Evolutionary conservation across 2,329 filamentous ascomycete genomes (phyloP).

Genomic region (Metarhizium sp.): DNA sequence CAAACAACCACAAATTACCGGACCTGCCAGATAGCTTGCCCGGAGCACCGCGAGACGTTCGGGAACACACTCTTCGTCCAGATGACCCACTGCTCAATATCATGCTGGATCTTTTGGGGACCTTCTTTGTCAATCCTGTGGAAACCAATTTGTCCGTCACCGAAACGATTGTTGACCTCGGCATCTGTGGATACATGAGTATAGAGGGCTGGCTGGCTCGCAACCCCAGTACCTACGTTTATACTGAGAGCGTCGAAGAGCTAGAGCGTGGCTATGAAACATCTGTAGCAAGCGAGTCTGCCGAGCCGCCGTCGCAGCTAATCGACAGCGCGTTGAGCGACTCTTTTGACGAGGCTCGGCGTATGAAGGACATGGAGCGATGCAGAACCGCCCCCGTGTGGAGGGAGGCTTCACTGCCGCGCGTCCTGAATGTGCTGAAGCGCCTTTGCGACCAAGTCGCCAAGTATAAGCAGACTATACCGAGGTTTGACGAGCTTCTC

Average conservation of each 20-base stretch:
- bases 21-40: slow-evolving; percentile 46
- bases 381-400: slow-evolving; percentile 46
- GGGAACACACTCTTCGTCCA: slow-evolving; percentile 50
- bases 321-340: background rate
- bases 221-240: slow-evolving; percentile 52
- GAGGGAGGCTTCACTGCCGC: slow-evolving; percentile 38
- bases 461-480: slow-evolving; percentile 53
- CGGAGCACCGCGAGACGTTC: slow-evolving; percentile 51
- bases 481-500: slow-evolving; percentile 64
- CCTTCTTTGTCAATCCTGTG: slow-evolving; percentile 82
- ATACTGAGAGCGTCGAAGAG: slow-evolving; percentile 18
- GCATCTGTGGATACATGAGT: slow-evolving; percentile 73
- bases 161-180: slow-evolving; percentile 71
- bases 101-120: slow-evolving; percentile 60
- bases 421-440: slow-evolving; percentile 49
- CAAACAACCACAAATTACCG: slow-evolving; percentile 47
- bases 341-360: slow-evolving; percentile 19
- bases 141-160: slow-evolving; percentile 87
- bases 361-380: slow-evolving; percentile 36
- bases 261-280: slow-evolving; percentile 8
- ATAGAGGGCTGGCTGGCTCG: slow-evolving; percentile 87
- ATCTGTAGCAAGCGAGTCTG: slow-evolving; percentile 4
- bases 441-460: slow-evolving; percentile 52
- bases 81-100: slow-evolving; percentile 57
- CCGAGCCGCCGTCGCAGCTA: background rate